Percentiles rank a stretch among this genome's conserved stretches.
Conservation (phyloP, 192 early-diverging fungal species). For the Obelidium mucronatum region DNA sequence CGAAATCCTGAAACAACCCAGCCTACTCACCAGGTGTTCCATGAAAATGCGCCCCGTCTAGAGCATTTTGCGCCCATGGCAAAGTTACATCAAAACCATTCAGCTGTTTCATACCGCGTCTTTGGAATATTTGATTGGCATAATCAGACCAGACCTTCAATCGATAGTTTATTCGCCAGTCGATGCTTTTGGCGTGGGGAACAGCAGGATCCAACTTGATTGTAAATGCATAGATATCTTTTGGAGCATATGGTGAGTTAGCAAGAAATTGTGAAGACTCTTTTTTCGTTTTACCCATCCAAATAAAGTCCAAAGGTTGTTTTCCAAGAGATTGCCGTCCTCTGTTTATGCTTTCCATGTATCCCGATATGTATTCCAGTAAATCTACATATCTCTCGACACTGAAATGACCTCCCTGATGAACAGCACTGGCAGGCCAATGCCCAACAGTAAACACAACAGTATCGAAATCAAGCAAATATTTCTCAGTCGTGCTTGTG, state of each 20-base stretch:
- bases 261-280: too few relatives aligned
- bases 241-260: too few relatives aligned
- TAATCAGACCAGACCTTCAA: slow-evolving; percentile 13
- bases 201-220: not conserved
- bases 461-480: not conserved
- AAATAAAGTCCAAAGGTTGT: not conserved
- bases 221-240: not conserved
- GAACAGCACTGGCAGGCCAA: slow-evolving; percentile 4
- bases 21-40: not conserved
- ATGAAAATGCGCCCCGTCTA: slow-evolving; percentile 7
- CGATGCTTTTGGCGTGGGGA: not conserved
- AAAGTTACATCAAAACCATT: not conserved
- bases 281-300: too few relatives aligned
- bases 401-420: slow-evolving; percentile 22
- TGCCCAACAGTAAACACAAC: not conserved
- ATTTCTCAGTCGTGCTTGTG: not conserved
- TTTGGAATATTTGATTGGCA: not conserved
- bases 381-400: slow-evolving; percentile 1
- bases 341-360: not conserved
- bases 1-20: not conserved
- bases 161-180: slow-evolving; percentile 26
- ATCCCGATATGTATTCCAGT: not conserved
- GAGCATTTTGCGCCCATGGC: not conserved
- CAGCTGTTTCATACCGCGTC: not conserved
- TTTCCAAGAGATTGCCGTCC: not conserved